These are phyloP conservation scores for Primulina huaijiensis DNA, from an alignment of 257 asterid genomes.

Conservation along the genomic window DNA sequence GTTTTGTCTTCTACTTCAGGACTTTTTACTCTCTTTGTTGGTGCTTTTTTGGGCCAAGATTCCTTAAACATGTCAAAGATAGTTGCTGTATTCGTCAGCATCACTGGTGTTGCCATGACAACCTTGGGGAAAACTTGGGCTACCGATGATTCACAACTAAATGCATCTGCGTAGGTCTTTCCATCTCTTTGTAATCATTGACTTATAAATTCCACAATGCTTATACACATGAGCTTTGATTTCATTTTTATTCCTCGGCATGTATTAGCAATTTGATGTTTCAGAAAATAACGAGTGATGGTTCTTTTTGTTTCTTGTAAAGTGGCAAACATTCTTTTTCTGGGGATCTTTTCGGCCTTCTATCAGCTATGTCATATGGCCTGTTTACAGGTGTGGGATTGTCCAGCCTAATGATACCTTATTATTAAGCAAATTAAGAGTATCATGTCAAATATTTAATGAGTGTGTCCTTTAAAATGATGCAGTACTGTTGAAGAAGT, in stretches of 20 bases:
- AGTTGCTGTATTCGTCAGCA: conserved; percentile 89
- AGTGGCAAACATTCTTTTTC: conserved; percentile 72
- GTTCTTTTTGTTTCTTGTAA: conserved; percentile 62
- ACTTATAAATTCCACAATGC: neutral
- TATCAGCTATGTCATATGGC: conserved; percentile 82
- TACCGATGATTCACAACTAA: conserved; percentile 62
- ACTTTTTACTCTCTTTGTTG: conserved; percentile 84
- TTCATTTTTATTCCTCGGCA: conserved; percentile 40
- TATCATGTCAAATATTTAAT: conserved; percentile 11
- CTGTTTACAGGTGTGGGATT: conserved; percentile 74
- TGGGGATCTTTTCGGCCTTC: conserved; percentile 96
- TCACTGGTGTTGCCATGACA: conserved; percentile 92
- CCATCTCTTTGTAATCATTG: conserved; percentile 13
- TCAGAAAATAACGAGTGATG: conserved; percentile 52
- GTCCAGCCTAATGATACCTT: conserved; percentile 10
- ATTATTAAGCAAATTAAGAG: conserved; percentile 4
- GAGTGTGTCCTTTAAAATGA: conserved; percentile 10
- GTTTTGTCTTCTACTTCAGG: conserved; percentile 97
- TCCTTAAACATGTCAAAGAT: conserved; percentile 67
- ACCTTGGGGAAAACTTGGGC: conserved; percentile 99
- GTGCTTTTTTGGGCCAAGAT: conserved; percentile 94
- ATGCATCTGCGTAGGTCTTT: conserved; percentile 60
- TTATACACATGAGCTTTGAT: conserved; percentile 13
- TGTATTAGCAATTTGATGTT: conserved; percentile 35
- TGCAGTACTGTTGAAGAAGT: conserved; percentile 93